phyloP scores from a whole-genome alignment of 371 early-diverging fungal species.

The Rhizopus sp. region DNA sequence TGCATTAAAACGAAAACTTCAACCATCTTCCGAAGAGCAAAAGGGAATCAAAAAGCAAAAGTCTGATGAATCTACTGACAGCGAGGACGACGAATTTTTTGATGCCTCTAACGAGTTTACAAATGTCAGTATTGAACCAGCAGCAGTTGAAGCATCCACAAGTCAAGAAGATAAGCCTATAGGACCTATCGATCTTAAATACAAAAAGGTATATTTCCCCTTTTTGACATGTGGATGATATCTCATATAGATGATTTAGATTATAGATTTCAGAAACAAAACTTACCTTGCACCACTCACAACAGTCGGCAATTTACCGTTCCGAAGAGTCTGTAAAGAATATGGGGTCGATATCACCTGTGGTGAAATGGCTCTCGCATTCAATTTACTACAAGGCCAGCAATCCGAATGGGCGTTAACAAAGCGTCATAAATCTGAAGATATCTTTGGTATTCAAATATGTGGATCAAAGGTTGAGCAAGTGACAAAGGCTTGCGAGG shows the following conservation, averaged over 20 bases:
- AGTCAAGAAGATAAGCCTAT: slow-evolving; percentile 30
- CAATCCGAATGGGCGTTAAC: slow-evolving; percentile 87
- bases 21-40: slow-evolving; percentile 8
- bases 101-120: slow-evolving; percentile 28
- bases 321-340: slow-evolving; percentile 90
- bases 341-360: slow-evolving; percentile 97
- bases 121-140: slow-evolving; percentile 12
- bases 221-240: neutral
- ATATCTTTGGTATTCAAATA: slow-evolving; percentile 92
- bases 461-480: slow-evolving; percentile 71
- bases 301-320: slow-evolving; percentile 88
- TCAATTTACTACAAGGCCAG: slow-evolving; percentile 74
- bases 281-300: slow-evolving; percentile 96
- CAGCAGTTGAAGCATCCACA: slow-evolving; percentile 6
- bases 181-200: slow-evolving; percentile 45
- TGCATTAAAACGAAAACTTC: slow-evolving; percentile 27
- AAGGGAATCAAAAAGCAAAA: slow-evolving; percentile 8
- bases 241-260: slow-evolving; percentile 12
- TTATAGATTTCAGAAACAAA: slow-evolving; percentile 85
- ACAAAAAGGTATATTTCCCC: slow-evolving; percentile 33
- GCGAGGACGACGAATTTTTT: slow-evolving; percentile 24
- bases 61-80: slow-evolving; percentile 16
- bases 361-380: slow-evolving; percentile 93
- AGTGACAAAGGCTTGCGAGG: slow-evolving; percentile 68
- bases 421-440: slow-evolving; percentile 85